phyloP scores from a whole-genome alignment of 73 alveolate species.

The Tetrahymena borealis region DNA sequence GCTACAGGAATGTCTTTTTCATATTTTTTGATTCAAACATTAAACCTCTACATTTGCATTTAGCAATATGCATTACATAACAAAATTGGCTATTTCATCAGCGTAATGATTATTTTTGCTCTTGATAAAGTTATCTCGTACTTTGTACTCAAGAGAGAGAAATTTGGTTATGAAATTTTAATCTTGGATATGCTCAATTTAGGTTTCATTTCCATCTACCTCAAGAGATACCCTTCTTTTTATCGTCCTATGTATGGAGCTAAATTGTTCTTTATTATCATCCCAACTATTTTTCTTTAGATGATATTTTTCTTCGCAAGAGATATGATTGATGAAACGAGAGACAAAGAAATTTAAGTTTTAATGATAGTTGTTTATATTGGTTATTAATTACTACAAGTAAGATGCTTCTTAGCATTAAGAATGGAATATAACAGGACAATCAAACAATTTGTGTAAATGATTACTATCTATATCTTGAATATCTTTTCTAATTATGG shows the following conservation, averaged over 20 bases:
- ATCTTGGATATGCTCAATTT: neutral
- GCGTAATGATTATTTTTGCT: neutral
- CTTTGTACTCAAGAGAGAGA: neutral
- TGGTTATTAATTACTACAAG: neutral
- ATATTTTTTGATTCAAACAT: neutral
- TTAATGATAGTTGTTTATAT: neutral
- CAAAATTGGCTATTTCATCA: neutral
- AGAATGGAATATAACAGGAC: neutral
- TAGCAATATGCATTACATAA: neutral
- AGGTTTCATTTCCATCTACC: neutral
- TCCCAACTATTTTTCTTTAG: neutral
- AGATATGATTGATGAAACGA: neutral
- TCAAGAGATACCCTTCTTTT: neutral
- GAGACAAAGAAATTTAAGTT: neutral
- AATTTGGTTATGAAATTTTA: neutral
- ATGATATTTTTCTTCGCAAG: neutral
- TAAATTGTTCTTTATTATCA: neutral
- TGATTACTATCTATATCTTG: neutral
- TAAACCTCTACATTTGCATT: neutral
- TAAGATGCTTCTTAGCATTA: neutral
- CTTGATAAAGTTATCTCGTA: neutral
- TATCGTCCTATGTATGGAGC: neutral
- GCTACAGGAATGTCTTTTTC: neutral
- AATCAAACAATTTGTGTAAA: neutral
- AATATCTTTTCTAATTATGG: neutral